These are phyloP conservation scores for Penicillium nucicola DNA, from an alignment of 495 filamentous ascomycete genomes.

Conservation along the genomic window DNA sequence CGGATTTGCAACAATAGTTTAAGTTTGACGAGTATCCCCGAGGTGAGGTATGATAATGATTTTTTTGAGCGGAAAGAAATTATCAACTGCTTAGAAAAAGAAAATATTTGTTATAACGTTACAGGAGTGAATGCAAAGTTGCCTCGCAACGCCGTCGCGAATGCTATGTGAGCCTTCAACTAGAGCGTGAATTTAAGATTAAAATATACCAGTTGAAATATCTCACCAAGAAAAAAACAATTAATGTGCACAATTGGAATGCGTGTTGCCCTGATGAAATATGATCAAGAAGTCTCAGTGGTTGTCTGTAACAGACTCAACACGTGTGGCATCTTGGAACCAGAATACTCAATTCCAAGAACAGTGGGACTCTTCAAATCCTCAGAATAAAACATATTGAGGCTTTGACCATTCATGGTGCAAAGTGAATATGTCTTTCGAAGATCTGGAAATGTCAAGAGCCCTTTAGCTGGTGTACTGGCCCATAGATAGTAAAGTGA, in stretches of 20 bases:
- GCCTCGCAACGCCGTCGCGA: too few relatives aligned
- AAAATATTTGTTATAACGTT: too few relatives aligned
- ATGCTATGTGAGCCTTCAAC: too few relatives aligned
- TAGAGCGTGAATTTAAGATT: not conserved
- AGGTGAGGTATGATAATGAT: too few relatives aligned
- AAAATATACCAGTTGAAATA: not conserved
- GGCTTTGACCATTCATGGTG: slow-evolving; percentile 4
- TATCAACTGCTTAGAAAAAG: too few relatives aligned
- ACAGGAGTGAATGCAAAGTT: too few relatives aligned
- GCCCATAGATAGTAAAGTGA: slow-evolving; percentile 27
- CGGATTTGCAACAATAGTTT: not conserved
- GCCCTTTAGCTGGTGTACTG: slow-evolving; percentile 11
- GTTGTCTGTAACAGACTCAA: slow-evolving; percentile 15
- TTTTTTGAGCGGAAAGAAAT: too few relatives aligned
- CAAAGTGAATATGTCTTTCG: slow-evolving; percentile 8
- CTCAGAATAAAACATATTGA: slow-evolving; percentile 22
- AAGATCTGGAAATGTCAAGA: slow-evolving; percentile 21
- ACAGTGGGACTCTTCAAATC: slow-evolving; percentile 12
- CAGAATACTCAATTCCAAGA: slow-evolving; percentile 25
- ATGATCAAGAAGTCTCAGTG: not conserved
- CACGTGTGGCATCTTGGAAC: slow-evolving; percentile 17
- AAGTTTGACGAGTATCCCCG: not conserved
- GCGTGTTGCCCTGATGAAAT: too few relatives aligned
- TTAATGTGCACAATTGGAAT: too few relatives aligned
- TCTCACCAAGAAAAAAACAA: not conserved